Conservation (phyloP, 768 basidiomycete species). For the Mycena vitilis region DNA sequence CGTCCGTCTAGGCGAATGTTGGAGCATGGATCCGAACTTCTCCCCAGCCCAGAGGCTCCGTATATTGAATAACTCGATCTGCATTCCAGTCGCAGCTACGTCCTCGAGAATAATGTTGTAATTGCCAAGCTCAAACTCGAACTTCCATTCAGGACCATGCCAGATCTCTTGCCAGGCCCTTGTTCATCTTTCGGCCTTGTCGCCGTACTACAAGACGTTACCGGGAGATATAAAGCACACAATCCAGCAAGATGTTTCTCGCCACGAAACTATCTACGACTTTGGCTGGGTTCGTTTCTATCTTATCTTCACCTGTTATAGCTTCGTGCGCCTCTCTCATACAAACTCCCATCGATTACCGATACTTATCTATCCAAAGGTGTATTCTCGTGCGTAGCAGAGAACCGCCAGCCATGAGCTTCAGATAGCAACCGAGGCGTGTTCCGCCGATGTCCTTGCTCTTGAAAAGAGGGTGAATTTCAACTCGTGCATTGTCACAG, state of each 20-base stretch:
- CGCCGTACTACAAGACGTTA: too few relatives aligned
- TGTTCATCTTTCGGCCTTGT: too few relatives aligned
- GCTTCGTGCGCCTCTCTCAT: neutral
- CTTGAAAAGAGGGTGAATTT: constrained; percentile 11
- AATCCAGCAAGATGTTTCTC: neutral
- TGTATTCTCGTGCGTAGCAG: constrained; percentile 2
- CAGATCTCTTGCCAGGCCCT: too few relatives aligned
- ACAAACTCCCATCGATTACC: neutral
- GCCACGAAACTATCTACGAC: neutral
- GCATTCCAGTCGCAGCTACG: too few relatives aligned
- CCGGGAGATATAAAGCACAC: neutral
- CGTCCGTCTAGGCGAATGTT: too few relatives aligned
- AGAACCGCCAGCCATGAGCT: constrained; percentile 15
- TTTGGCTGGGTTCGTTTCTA: constrained; percentile 6
- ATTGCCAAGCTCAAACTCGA: too few relatives aligned
- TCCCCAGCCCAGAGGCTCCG: too few relatives aligned
- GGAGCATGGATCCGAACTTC: too few relatives aligned
- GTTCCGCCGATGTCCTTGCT: constrained; percentile 11
- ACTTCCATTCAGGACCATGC: too few relatives aligned
- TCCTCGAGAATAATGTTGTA: too few relatives aligned
- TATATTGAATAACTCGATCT: too few relatives aligned
- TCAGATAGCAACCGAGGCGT: constrained; percentile 22
- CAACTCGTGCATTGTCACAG: neutral
- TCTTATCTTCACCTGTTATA: neutral
- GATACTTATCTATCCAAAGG: neutral